These are phyloP conservation scores for Albizia julibrissin DNA, from an alignment of 306 rosid genomes.

Conservation along the genomic window DNA sequence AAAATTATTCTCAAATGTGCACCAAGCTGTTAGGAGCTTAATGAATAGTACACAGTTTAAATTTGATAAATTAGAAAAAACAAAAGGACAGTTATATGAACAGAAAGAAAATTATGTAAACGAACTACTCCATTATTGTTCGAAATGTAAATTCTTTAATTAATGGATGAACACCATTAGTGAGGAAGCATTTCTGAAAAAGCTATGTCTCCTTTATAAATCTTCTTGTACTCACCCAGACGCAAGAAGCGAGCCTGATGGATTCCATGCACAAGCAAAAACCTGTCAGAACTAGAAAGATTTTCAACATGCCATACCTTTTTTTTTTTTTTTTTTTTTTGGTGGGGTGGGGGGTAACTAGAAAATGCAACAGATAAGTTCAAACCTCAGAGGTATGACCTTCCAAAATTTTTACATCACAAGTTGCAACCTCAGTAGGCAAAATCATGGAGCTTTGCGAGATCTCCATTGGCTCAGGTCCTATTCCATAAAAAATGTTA, in stretches of 20 bases:
- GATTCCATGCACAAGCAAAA: slow-evolving; percentile 81
- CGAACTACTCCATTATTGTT: not conserved
- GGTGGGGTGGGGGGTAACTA: not conserved
- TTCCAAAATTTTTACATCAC: slow-evolving; percentile 56
- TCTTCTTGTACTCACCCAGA: slow-evolving; percentile 58
- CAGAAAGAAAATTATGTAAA: not conserved
- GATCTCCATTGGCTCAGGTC: slow-evolving; percentile 71
- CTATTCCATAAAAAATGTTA: slow-evolving; percentile 35
- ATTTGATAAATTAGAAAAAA: slow-evolving; percentile 12
- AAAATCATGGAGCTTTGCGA: slow-evolving; percentile 36
- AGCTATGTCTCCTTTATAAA: not conserved
- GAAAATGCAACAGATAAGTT: slow-evolving; percentile 16
- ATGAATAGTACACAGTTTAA: not conserved
- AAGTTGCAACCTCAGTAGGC: slow-evolving; percentile 42
- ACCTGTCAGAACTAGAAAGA: slow-evolving; percentile 43
- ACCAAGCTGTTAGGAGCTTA: not conserved
- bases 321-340: too few species aligned
- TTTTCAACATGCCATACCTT: not conserved
- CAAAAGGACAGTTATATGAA: not conserved
- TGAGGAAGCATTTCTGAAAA: not conserved
- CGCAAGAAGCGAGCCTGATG: slow-evolving; percentile 68
- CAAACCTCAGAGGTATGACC: slow-evolving; percentile 75
- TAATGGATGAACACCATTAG: not conserved
- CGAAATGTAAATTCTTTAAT: not conserved
- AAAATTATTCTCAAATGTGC: not conserved